Conservation (phyloP, 257 asterid genomes). For the Lithospermum erythrorhizon region DNA sequence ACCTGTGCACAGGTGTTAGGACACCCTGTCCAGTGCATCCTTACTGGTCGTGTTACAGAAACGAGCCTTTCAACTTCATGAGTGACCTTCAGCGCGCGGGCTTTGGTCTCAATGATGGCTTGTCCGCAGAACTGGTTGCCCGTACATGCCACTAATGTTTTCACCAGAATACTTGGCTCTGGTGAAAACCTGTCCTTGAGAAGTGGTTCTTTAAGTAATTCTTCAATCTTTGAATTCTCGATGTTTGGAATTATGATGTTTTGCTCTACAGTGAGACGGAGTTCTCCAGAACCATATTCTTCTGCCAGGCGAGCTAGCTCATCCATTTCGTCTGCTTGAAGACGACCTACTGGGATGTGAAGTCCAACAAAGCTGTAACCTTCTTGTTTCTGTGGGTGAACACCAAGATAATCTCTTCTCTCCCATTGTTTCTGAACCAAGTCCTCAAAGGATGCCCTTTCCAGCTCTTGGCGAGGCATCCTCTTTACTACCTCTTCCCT, state of each 20-base stretch:
- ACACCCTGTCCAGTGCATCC: slow-evolving; percentile 99
- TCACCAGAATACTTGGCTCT: slow-evolving; percentile 78
- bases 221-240: slow-evolving; percentile 42
- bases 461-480: slow-evolving; percentile 53
- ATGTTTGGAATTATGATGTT: slow-evolving; percentile 78
- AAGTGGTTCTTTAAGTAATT: slow-evolving; percentile 57
- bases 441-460: slow-evolving; percentile 67
- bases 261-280: slow-evolving; percentile 85
- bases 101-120: slow-evolving; percentile 89
- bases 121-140: slow-evolving; percentile 97
- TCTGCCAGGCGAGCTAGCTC: slow-evolving; percentile 78
- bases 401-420: slow-evolving; percentile 77
- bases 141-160: slow-evolving; percentile 90
- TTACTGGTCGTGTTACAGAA: slow-evolving; percentile 49
- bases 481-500: slow-evolving; percentile 74
- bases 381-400: slow-evolving; percentile 76
- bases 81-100: slow-evolving; percentile 60
- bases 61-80: slow-evolving; percentile 70
- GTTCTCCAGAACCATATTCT: slow-evolving; percentile 73
- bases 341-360: slow-evolving; percentile 88
- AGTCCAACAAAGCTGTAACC: slow-evolving; percentile 72
- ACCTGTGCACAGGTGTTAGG: slow-evolving; percentile 87
- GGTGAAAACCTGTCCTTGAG: slow-evolving; percentile 39
- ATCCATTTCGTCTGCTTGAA: slow-evolving; percentile 86
- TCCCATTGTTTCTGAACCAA: slow-evolving; percentile 60